Evolutionary conservation across 23 red algal genomes (phyloP), one percentile per base, ranked within the genome.

Genomic region (Gracilariopsis chorda): DNA sequence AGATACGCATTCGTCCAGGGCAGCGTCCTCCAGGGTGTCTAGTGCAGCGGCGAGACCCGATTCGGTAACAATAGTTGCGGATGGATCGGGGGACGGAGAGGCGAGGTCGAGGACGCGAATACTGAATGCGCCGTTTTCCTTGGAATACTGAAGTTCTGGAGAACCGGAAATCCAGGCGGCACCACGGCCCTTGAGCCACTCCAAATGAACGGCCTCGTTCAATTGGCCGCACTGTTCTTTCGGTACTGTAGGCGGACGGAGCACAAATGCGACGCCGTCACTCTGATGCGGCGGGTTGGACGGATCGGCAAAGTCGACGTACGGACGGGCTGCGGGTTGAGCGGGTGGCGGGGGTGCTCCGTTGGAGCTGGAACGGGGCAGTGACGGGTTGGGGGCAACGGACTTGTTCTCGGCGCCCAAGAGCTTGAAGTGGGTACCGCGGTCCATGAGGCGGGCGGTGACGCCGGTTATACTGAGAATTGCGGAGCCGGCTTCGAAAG

Each of bases 1-100:
- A 59, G 73, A 90, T 46, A 92, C 89, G 78, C 89, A 92, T 57
- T 79, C 87, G 73, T 91, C 87, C 71, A 91, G 48, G 0, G 87
- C 87, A 68, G 87, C 87, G 76, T 79, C 73, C 73, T 91, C 87
- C 56, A 91, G 59, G 33, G 87, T 81, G 73, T 91, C 87, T 14
- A 91, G 87, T 16, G 87, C 73, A 12, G 87, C 87, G 28, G 87
- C 74, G 44, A 91, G 73, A 41, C 74, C 87, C 19, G 87, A 79
- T 52, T 91, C 87, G 64, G 74, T 91, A 28, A 91, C 46, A 65
- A 86, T 68, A 9, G 58, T 86, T 21, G 60, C 82, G 17, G 82
- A 86, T 32, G 82, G 82, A 48, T 86, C 82, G 19, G 82, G 46
- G 2, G 82, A 73, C 20, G 82, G 42, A 43, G 87, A 81, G 45